Percentiles rank a stretch among this genome's conserved stretches.
Conservation (phyloP, 2,329 filamentous ascomycete genomes). For the Fusarium sp. region DNA sequence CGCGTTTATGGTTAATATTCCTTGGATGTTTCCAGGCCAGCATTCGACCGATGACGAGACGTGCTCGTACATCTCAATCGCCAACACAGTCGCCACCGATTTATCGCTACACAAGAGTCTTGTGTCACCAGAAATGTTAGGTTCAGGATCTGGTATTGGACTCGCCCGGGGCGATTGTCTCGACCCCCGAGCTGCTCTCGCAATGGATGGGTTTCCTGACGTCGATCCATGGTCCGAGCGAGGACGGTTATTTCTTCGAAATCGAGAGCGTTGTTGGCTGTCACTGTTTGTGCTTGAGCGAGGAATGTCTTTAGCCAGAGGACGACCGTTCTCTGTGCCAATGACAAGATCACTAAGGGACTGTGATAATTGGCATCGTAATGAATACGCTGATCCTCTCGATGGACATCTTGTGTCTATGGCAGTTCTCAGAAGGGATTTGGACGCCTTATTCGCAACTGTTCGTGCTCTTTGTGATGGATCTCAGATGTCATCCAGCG, state of each 20-base stretch:
- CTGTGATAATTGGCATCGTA: constrained; percentile 78
- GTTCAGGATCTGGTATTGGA: constrained; percentile 58
- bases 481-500: constrained; percentile 62
- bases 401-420: constrained; percentile 80
- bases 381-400: constrained; percentile 72
- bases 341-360: constrained; percentile 74
- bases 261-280: constrained; percentile 78
- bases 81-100: constrained; percentile 76
- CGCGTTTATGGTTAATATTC: constrained; percentile 81
- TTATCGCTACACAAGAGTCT: constrained; percentile 78
- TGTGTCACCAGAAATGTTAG: constrained; percentile 64
- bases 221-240: constrained; percentile 71
- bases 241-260: constrained; percentile 71
- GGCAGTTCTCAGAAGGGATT: constrained; percentile 75
- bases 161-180: constrained; percentile 77
- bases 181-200: constrained; percentile 73
- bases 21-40: constrained; percentile 78
- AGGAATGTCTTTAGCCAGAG: constrained; percentile 77
- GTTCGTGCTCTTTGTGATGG: constrained; percentile 72
- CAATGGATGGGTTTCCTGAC: constrained; percentile 76
- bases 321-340: constrained; percentile 76
- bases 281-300: constrained; percentile 79
- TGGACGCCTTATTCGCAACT: constrained; percentile 69
- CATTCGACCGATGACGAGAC: constrained; percentile 80
- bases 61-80: constrained; percentile 77